Evolutionary conservation across 768 basidiomycete genomes (phyloP), one percentile per base, ranked within the genome.

Genomic region (Lentinula sp.): DNA sequence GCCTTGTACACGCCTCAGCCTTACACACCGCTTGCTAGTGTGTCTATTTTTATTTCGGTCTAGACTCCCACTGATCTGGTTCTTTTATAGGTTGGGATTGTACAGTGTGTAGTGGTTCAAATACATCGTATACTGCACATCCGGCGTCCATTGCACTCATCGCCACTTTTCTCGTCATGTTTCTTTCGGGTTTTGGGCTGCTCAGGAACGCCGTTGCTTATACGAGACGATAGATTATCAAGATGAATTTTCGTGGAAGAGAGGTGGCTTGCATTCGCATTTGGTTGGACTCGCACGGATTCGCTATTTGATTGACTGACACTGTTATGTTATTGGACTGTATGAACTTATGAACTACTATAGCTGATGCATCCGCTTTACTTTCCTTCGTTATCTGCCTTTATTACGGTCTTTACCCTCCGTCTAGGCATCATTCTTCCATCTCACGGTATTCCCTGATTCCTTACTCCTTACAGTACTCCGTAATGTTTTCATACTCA

Each of bases 1-100:
- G 93, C 92, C 46, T 73, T 97, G 67, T 97, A 95, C 68, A 85
- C 85, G 0, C 92, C 93, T 0, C 82, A 83, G 66, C 21, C 79
- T 13, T 93, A 93, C 70, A 91, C 87, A 0, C 79, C 85, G 5
- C 68, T 93, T 7, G 70, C 79, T 11, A 79, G 83, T 76, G 79
- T 80, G 79, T n/a, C 51, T 57, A 63, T 50, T 62, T 52, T 18
- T 37, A 13, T 13, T 43, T 5, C 50, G 43, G 43, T 16, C 52
- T 45, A 34, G 18, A 9, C 8, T 56, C 13, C 13, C 40, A 34
- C 21, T 40, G 23, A 31, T 39, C 15, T 34, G 16, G 16, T 43
- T 34, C 3, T 35, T 31, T 34, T 39, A 31, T 23, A 59, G 67
- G 68, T 45, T 69, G 68, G 68, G n/a, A 63, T 16, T 69, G 68